Evolutionary conservation across 2,329 filamentous ascomycete species (phyloP), one percentile per base, ranked within the genome.

Genomic region (Cryphonectria japonica): DNA sequence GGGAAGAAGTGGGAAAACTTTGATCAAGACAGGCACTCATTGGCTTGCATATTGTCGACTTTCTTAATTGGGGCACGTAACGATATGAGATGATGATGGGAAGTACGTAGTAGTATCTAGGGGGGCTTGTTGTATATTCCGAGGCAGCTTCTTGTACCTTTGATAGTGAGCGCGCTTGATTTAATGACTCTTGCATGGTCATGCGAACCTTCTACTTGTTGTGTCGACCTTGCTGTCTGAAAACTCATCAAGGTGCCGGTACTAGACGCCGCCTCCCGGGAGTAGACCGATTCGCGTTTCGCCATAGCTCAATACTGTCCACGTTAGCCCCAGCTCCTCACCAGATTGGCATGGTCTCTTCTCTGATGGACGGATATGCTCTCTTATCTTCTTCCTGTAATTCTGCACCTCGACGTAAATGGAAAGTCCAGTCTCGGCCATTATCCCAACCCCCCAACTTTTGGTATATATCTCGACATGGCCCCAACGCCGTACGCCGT

Each of bases 401-500:
- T 32, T 32, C 54, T 16, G 26, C 7, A 19, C 22, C 19, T n/a
- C 7, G 9, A 32, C 29, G 16, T 16, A 26, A 50, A 9, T 19
- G 8, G 3, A 61, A 50, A 54, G 14, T 16, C 65, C n/a, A 26
- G 29, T 46, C 4, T 29, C 22, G 32, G 16, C 14, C 37, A 13
- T 39, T n/a, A 19, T 62, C 60, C 22, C 26, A 60, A 7, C 7
- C 60, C 16, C 29, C 13, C 13, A 46, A 9, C n/a, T 46, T 68
- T 61, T 69, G 62, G 63, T 66, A 32, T 57, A 60, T 57, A 65
- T 61, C 34, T 69, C 54, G 16, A 66, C 54, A 43, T 16, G 61
- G 29, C 29, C 61, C 67, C 67, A 69, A 71, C 69, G 66, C 69
- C 69, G 62, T 69, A 71, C 69, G 66, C 69, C 70, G 50, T 71